Evolutionary conservation across 2,329 filamentous ascomycete genomes (phyloP), one percentile per base, ranked within the genome.

Genomic region (Chrysoporthe deuterocubensis): DNA sequence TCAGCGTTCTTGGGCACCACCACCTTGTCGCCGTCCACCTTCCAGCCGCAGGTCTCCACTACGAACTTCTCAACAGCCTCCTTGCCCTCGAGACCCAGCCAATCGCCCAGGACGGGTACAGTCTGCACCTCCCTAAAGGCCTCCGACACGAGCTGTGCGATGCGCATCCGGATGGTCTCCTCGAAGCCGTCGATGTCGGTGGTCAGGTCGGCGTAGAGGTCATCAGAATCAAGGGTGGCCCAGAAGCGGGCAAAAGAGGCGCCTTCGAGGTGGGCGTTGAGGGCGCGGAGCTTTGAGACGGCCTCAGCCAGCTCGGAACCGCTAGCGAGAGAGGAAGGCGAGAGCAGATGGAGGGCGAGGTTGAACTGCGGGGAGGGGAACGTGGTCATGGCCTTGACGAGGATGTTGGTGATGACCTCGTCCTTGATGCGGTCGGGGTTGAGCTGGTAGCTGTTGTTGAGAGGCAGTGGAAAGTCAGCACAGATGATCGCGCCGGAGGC

Each of bases 391-490:
- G 94, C 88, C 87, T 98, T 99, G 85, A 97, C 94, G 80, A 99
- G 93, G 83, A 98, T 92, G 87, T 98, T 98, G 86, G 96, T 98
- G 81, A 96, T 94, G 77, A 95, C 93, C 82, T 99, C 96, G 78
- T 97, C 92, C 85, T 96, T 95, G 78, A 94, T 90, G 75, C 97
- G 93, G 85, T 98, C 94, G 64, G 96, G 96, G 89, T 99, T 99
- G 84, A 99, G 97, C 85, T 99, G 96, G 87, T 99, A 99, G 73
- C 96, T 99, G 75, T 70, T 21, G 42, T 54, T 13, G 48, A 52
- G 21, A 34, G 21, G 18, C 18, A 16, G 11, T 62, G 14, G n/a
- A 43, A 3, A 43, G 52, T 9, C 44, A 48, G 26, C 42, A 56
- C 37, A 26, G 40, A 40, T 42, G 37, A n/a, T 60, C 5, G 14